A percentile compares a stretch with the other conserved stretches of the same genome.
phyloP scores from a whole-genome alignment of 176 grass and related monocot species.

The Oryza glumipatula region DNA sequence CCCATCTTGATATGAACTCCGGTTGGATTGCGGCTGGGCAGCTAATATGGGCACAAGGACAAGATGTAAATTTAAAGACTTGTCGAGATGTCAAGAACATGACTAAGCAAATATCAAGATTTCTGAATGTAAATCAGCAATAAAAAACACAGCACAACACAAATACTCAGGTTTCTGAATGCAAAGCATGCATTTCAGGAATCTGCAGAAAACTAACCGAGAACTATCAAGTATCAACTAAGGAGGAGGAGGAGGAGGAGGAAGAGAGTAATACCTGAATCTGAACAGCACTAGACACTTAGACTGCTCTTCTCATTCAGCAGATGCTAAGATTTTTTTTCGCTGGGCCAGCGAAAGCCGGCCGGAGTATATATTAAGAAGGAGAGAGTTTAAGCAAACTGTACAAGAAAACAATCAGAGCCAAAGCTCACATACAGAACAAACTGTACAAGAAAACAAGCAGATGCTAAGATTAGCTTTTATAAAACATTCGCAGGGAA shows the following conservation, averaged over 20 bases:
- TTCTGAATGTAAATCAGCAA: background rate
- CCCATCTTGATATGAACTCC: conserved; percentile 1
- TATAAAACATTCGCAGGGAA: background rate
- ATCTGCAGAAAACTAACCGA: background rate
- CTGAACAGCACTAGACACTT: background rate
- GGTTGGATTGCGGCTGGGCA: background rate
- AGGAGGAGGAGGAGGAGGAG: background rate
- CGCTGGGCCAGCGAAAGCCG: too few species aligned
- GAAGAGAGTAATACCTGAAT: conserved; percentile 25
- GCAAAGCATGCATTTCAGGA: background rate
- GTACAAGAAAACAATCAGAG: too few species aligned
- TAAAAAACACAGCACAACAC: background rate
- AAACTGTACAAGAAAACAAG: background rate
- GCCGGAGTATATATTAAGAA: too few species aligned
- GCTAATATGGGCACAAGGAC: background rate
- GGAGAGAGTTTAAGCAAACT: too few species aligned
- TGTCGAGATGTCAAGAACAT: background rate
- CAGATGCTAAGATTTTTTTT: background rate
- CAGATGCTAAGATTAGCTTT: background rate
- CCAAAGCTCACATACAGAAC: too few species aligned
- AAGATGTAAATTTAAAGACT: background rate
- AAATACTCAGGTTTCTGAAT: background rate
- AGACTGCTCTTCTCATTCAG: background rate
- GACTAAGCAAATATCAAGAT: background rate
- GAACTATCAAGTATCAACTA: background rate